Evolutionary conservation across 2,329 filamentous ascomycete genomes (phyloP).

Genomic region (Fusarium ambrosium): DNA sequence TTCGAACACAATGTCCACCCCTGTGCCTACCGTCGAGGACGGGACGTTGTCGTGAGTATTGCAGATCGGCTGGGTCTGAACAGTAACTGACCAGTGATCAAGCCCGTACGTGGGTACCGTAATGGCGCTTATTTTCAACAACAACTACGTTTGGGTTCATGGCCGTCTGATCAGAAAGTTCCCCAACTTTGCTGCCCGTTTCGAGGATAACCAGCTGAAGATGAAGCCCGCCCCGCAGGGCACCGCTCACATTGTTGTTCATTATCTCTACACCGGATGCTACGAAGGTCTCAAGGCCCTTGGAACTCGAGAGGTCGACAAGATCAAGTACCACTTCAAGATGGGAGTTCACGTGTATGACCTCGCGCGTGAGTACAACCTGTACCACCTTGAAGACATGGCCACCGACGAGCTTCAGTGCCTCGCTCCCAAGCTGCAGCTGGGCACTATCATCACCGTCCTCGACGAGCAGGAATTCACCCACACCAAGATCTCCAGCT

Average conservation of each 20-base stretch:
- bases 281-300: not conserved
- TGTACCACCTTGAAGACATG: not conserved
- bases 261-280: not conserved
- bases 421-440: not conserved
- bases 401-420: not conserved
- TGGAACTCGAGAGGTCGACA: not conserved
- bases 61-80: not conserved
- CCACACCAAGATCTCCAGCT: not conserved
- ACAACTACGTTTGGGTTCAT: not conserved
- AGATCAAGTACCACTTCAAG: not conserved
- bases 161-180: not conserved
- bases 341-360: not conserved
- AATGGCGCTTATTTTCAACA: not conserved
- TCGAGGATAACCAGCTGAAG: not conserved
- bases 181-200: not conserved
- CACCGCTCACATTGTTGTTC: not conserved
- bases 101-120: not conserved
- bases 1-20: not conserved
- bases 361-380: not conserved
- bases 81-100: not conserved
- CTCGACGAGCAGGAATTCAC: not conserved
- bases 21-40: not conserved
- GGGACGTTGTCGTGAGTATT: not conserved
- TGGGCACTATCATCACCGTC: not conserved
- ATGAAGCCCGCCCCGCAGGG: not conserved